Evolutionary conservation across 805 yeast species (phyloP), one percentile per base, ranked within the genome.

Genomic region (Maudiozyma turicensis): DNA sequence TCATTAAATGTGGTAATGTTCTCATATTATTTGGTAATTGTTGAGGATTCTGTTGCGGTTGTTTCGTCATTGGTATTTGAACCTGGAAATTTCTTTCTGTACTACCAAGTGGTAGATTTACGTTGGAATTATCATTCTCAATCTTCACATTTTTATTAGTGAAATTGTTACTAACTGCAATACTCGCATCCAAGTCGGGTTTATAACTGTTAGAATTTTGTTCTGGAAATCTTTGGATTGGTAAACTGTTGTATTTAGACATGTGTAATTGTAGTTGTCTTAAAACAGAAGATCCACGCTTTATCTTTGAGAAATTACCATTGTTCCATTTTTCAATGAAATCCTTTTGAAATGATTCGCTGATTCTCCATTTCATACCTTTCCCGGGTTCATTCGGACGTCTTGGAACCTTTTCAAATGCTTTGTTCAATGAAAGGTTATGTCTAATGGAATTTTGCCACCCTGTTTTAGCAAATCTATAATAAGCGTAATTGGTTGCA

Each of bases 391-490:
- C 98, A 65, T 88, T 84, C 32, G 95, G 90, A 63, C 86, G 79
- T 60, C 99, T 77, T 40, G 98, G 96, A 26, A 91, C 97, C 69
- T 93, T 93, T 61, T 91, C 98, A 70, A 93, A 93, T 13, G 99
- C 98, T 71, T 91, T 93, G 68, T 93, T 93, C 51, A 93, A 73
- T 2, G 97, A 89, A 48, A 93, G 71, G 65, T 93, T 93, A 68
- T 93, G 99, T 58, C 99, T 81, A 57, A 93, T 91, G 6, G 96
- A 89, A 69, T 93, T 93, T 70, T 93, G 99, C 99, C 99, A 93
- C 37, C 99, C 99, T 8, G 95, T 84, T 66, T 86, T 90, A 28
- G 93, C 82, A 67, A 80, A 85, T 59, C 96, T 79, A 66, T 93
- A 93, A 66, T 86, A 93, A 38, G 98, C 90, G 67, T 89, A 93